phyloP scores from a whole-genome alignment of 257 asterid species.

The Solanum habrochaites region DNA sequence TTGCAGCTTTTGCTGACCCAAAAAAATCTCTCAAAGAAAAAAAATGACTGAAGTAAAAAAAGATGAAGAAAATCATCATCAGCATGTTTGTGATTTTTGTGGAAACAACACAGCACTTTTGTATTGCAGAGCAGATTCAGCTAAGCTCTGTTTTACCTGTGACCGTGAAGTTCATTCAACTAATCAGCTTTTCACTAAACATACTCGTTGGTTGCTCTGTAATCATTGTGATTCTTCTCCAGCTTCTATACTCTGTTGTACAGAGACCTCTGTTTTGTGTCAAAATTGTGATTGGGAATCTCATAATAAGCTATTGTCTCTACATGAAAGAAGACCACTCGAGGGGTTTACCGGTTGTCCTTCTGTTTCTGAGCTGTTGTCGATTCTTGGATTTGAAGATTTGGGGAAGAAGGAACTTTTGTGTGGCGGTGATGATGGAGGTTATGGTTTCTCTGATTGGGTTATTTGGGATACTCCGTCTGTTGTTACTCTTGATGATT shows the following conservation, averaged over 20 bases:
- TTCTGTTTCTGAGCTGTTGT: constrained; percentile 40
- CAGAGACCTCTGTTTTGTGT: constrained; percentile 57
- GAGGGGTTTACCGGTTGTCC: constrained; percentile 87
- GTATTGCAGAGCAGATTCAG: constrained; percentile 90
- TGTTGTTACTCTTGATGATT: constrained; percentile 61
- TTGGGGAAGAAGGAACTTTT: constrained; percentile 36
- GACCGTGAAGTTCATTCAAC: constrained; percentile 87
- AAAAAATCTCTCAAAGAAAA: neutral
- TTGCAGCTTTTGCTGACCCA: neutral
- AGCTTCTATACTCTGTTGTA: constrained; percentile 61
- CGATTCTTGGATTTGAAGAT: constrained; percentile 64
- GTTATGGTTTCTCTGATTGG: constrained; percentile 38
- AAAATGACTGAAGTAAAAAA: neutral
- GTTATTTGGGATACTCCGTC: constrained; percentile 85
- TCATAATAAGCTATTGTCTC: constrained; percentile 25
- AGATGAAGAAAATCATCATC: constrained; percentile 1
- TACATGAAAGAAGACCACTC: constrained; percentile 74
- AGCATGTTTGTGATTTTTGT: constrained; percentile 75
- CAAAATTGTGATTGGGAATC: constrained; percentile 96
- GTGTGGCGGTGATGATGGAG: constrained; percentile 15
- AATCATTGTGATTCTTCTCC: constrained; percentile 60
- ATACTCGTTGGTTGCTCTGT: constrained; percentile 74
- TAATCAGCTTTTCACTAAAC: constrained; percentile 72
- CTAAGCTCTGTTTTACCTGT: constrained; percentile 72
- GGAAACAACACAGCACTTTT: constrained; percentile 46